phyloP scores from a whole-genome alignment of 257 asterid genomes.

The Solanum tarijense region DNA sequence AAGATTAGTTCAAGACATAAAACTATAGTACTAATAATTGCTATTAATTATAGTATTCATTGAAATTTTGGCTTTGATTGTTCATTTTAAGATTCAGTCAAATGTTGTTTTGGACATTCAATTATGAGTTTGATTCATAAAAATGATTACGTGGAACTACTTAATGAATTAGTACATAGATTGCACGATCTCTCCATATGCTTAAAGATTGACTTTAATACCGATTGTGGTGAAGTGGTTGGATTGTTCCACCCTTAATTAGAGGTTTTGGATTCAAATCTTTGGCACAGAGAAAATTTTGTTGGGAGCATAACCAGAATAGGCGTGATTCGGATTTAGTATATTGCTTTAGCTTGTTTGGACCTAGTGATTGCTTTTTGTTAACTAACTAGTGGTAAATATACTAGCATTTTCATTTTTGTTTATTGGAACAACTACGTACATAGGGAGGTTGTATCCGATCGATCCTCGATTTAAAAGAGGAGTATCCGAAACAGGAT shows the following conservation, averaged over 20 bases:
- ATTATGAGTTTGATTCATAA: background rate
- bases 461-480: background rate
- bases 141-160: background rate
- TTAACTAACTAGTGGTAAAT: background rate
- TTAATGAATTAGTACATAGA: background rate
- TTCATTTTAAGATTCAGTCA: background rate
- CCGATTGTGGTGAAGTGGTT: accelerated
- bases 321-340: no score
- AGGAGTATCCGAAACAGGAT: accelerated
- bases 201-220: background rate
- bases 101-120: background rate
- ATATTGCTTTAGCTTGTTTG: background rate
- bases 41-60: background rate
- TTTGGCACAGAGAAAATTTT: no score
- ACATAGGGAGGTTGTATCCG: no score
- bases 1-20: background rate
- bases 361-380: background rate
- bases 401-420: background rate
- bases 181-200: background rate
- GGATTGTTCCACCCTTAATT: no score
- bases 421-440: background rate
- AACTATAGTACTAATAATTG: background rate
- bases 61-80: background rate
- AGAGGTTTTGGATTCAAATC: accelerated
- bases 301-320: accelerated